phyloP scores from a whole-genome alignment of 176 grass and related monocot species.

The Phoenix dactylifera region DNA sequence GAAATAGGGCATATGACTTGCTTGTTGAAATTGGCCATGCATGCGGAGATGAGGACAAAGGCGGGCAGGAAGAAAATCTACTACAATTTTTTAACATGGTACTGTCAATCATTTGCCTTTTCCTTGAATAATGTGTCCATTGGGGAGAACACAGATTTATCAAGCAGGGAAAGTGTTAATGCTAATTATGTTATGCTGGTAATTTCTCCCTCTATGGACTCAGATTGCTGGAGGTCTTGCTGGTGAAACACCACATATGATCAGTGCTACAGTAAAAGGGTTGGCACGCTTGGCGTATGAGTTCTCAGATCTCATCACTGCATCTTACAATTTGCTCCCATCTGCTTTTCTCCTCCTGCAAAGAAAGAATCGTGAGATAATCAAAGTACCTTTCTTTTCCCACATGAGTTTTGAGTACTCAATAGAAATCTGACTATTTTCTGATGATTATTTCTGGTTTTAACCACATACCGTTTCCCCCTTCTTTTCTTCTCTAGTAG shows the following conservation, averaged over 20 bases:
- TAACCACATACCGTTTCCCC: no score
- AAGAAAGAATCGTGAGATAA: constrained; percentile 83
- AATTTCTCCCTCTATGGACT: constrained; percentile 19
- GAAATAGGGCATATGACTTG: constrained; percentile 87
- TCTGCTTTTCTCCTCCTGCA: constrained; percentile 74
- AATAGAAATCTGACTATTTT: no score
- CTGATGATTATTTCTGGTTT: no score
- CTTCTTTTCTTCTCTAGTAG: no score
- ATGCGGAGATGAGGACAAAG: constrained; percentile 57
- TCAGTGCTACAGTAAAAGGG: constrained; percentile 83
- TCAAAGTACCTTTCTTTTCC: constrained; percentile 43
- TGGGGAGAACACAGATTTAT: no score
- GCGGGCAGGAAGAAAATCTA: constrained; percentile 54
- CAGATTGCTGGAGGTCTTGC: constrained; percentile 71
- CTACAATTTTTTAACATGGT: constrained; percentile 83
- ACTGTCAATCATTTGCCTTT: constrained; percentile 1
- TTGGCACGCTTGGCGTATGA: constrained; percentile 89
- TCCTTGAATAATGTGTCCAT: no score
- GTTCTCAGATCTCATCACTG: constrained; percentile 78
- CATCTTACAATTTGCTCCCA: constrained; percentile 78
- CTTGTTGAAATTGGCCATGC: constrained; percentile 86
- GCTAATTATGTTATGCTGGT: neutral
- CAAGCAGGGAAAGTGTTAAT: neutral
- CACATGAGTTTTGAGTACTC: no score
- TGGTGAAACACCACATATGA: constrained; percentile 67